Conservation (phyloP, 2,329 filamentous ascomycete genomes). For the Raffaelea ambrosiae region DNA sequence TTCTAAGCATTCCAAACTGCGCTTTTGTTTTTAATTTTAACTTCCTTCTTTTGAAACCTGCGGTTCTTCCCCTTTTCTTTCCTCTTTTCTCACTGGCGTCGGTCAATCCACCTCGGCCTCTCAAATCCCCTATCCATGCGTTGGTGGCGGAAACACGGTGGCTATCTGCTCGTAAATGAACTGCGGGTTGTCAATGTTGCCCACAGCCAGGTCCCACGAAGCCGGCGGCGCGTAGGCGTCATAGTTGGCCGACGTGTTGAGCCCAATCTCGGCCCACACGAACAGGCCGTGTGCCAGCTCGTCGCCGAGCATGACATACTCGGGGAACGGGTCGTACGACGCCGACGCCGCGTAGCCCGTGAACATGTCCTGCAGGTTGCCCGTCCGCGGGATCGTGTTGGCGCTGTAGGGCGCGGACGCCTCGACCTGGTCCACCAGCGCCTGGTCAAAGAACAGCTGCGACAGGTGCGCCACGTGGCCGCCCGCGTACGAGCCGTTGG, state of each 20-base stretch:
- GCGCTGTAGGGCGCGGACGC: slow-evolving; percentile 25
- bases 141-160: background rate
- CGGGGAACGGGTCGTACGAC: slow-evolving; percentile 38
- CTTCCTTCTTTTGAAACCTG: no score
- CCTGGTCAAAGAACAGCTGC: slow-evolving; percentile 34
- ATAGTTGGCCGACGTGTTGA: slow-evolving; percentile 5
- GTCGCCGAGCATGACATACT: slow-evolving; percentile 25
- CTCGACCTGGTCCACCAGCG: slow-evolving; percentile 29
- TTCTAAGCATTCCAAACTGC: no score
- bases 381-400: slow-evolving; percentile 22
- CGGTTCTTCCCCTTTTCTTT: no score
- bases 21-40: no score
- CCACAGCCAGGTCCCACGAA: background rate
- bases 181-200: background rate
- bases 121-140: slow-evolving; percentile 1
- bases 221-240: slow-evolving; percentile 3
- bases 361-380: slow-evolving; percentile 19
- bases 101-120: no score
- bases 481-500: slow-evolving; percentile 39
- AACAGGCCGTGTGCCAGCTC: slow-evolving; percentile 1
- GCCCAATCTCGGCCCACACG: slow-evolving; percentile 2
- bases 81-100: no score
- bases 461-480: slow-evolving; percentile 30
- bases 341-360: slow-evolving; percentile 21
- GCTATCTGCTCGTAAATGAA: background rate